Percentiles rank a stretch among this genome's conserved stretches.
Evolutionary conservation across 352 stramenopile genomes (phyloP).

Genomic region (Globisporangium nunn): DNA sequence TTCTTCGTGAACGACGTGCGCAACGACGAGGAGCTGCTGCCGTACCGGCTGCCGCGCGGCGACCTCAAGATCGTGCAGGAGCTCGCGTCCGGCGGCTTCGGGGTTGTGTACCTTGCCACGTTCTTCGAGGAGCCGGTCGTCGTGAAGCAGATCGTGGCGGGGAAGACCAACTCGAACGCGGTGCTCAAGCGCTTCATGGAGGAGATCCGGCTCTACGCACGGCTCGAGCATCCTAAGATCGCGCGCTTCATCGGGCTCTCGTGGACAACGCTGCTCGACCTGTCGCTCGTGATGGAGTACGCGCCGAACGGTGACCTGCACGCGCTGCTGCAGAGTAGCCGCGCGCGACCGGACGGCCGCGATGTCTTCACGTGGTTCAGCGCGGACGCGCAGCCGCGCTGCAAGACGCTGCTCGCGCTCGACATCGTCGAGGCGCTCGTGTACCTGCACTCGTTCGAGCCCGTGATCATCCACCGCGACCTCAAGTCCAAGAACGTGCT

Average conservation of each 20-base stretch:
- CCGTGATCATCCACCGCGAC: conserved; percentile 43
- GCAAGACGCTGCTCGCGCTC: conserved; percentile 34
- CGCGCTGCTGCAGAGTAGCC: conserved; percentile 13
- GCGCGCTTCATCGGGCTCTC: conserved; percentile 39
- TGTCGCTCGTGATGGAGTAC: conserved; percentile 40
- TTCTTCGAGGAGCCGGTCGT: conserved; percentile 27
- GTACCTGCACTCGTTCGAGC: conserved; percentile 44
- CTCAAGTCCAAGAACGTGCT: conserved; percentile 50
- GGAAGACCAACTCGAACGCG: conserved; percentile 16
- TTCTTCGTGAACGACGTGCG: conserved; percentile 60
- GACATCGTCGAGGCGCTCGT: conserved; percentile 42
- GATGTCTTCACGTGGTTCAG: conserved; percentile 6
- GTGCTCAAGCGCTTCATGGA: conserved; percentile 39
- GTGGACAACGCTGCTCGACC: conserved; percentile 42
- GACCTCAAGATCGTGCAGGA: conserved; percentile 35
- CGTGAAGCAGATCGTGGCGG: conserved; percentile 35
- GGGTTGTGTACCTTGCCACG: conserved; percentile 42
- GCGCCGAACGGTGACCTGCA: conserved; percentile 37
- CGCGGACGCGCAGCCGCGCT: conserved; percentile 1
- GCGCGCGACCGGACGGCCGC: neutral
- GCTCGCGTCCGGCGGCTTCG: conserved; percentile 52
- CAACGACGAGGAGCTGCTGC: conserved; percentile 48
- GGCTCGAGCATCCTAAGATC: conserved; percentile 46
- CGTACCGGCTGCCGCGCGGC: conserved; percentile 36
- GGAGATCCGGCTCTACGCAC: conserved; percentile 57